Base-by-base conservation (phyloP, 306 rosid species). In the Begonia peltatifolia region DNA sequence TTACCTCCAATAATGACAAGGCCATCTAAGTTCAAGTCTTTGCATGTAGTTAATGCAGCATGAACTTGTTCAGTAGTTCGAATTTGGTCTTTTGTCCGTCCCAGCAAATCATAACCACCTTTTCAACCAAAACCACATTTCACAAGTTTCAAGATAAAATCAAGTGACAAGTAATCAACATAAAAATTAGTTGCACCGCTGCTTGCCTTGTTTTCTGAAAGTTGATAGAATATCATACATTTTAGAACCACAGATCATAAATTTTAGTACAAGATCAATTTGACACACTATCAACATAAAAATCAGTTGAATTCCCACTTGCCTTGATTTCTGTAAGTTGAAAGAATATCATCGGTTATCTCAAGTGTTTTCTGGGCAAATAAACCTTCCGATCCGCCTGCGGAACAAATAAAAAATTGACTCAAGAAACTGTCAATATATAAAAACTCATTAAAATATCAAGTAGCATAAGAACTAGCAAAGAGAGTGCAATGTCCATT, bases 91-190 rank as follows among this genome's bases (percentile, higher is more conserved):
- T 86, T 81, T 4, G 99, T 90, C 56, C 99, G 67, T 15, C 99
- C 99, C 76, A 90, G 78, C 81, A 90, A 70, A 77, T 90, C 99
- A 79, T 86, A 90, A 69, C 99, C 99, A 69, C 99, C 97, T 90
- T 63, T 50, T 5, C 57, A 47, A 68, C 54, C 67, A 71, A 41
- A 61, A 5, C 18, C 63, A 67, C 50, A 43, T 62, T 41, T 61
- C 56, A 41, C 0, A 18, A 16, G 44, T 42, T 16, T 38, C n/a
- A 22, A 58, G 5, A n/a, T 41, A 35, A 25, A 6, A 30, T 30
- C 38, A 30, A 30, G 8, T 38, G 18, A 52, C n/a, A 44, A 11
- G 2, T 44, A 11, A 10, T 11, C 48, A 42, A 42, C 46, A 42
- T 42, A 12, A 42, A 20, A 42, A 42, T 42, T 12, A 42, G 46